Conservation (phyloP, 129 eudicot genomes). For the Tagetes erecta region DNA sequence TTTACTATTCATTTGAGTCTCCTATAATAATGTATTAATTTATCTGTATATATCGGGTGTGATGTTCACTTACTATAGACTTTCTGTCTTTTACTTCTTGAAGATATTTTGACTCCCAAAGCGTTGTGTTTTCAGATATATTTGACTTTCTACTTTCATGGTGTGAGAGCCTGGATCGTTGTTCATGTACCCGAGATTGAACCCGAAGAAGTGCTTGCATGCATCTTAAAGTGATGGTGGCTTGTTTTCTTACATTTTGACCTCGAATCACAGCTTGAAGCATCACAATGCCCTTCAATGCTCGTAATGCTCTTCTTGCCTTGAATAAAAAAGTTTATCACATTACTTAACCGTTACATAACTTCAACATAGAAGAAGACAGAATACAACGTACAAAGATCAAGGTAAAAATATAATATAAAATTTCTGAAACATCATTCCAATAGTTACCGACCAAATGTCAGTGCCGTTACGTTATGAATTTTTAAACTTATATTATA, state of each 20-base stretch:
- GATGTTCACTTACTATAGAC: slow-evolving; percentile 46
- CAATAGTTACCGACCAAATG: slow-evolving; percentile 25
- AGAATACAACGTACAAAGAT: not conserved
- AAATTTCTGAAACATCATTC: slow-evolving; percentile 13
- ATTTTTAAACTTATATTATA: not conserved
- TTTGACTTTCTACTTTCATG: slow-evolving; percentile 68
- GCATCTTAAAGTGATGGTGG: slow-evolving; percentile 71
- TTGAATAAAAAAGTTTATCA: slow-evolving; percentile 23
- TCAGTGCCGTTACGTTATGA: slow-evolving; percentile 6
- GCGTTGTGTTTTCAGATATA: slow-evolving; percentile 57
- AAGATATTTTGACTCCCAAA: slow-evolving; percentile 72
- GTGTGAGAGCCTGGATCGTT: slow-evolving; percentile 64
- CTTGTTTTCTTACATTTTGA: slow-evolving; percentile 83
- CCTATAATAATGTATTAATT: no score
- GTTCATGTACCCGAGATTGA: slow-evolving; percentile 76
- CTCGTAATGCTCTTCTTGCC: slow-evolving; percentile 86
- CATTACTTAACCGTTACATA: not conserved
- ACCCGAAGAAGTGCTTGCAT: slow-evolving; percentile 83
- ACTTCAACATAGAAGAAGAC: not conserved
- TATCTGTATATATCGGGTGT: no score
- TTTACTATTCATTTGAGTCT: no score
- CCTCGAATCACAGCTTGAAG: slow-evolving; percentile 97
- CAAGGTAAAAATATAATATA: not conserved
- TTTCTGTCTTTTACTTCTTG: slow-evolving; percentile 58
- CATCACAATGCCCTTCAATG: slow-evolving; percentile 83